These are phyloP conservation scores for Asterophora parasitica DNA, from an alignment of 768 basidiomycete genomes.

Conservation along the genomic window DNA sequence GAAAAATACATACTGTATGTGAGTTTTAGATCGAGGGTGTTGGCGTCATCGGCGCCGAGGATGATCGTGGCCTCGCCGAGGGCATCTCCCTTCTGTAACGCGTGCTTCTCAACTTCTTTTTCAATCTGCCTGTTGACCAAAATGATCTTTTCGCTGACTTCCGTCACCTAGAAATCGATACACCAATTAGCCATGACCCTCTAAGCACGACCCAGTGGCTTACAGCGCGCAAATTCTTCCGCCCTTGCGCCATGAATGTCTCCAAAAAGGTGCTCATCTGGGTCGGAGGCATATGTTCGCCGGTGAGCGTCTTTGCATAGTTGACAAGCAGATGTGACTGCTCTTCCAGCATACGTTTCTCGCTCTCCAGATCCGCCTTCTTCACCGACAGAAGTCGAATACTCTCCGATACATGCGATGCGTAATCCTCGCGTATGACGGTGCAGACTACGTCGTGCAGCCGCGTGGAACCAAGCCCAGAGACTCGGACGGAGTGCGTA, in stretches of 20 bases:
- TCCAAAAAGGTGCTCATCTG: conserved; percentile 39
- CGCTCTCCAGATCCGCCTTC: conserved; percentile 30
- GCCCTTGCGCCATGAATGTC: conserved; percentile 34
- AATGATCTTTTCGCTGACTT: conserved; percentile 37
- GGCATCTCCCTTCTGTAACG: conserved; percentile 30
- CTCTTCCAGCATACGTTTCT: conserved; percentile 34
- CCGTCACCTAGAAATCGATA: conserved; percentile 20
- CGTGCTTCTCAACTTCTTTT: conserved; percentile 25
- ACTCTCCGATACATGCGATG: conserved; percentile 24
- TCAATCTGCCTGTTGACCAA: conserved; percentile 36
- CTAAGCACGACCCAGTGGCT: conserved; percentile 1
- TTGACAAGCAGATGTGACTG: conserved; percentile 35
- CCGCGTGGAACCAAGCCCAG: conserved; percentile 42
- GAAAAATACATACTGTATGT: conserved; percentile 42
- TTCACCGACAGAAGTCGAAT: conserved; percentile 33
- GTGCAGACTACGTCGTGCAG: conserved; percentile 56
- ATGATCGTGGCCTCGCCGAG: conserved; percentile 37
- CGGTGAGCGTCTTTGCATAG: conserved; percentile 41
- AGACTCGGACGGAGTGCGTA: conserved; percentile 48
- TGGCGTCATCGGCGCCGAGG: conserved; percentile 34
- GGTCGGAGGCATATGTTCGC: conserved; percentile 34
- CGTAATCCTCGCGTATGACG: conserved; percentile 19
- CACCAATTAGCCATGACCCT: background rate
- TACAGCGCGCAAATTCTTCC: conserved; percentile 29
- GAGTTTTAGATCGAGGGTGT: conserved; percentile 38